Evolutionary conservation across 805 yeast species (phyloP).

Genomic region (Metschnikowia dekortorum): DNA sequence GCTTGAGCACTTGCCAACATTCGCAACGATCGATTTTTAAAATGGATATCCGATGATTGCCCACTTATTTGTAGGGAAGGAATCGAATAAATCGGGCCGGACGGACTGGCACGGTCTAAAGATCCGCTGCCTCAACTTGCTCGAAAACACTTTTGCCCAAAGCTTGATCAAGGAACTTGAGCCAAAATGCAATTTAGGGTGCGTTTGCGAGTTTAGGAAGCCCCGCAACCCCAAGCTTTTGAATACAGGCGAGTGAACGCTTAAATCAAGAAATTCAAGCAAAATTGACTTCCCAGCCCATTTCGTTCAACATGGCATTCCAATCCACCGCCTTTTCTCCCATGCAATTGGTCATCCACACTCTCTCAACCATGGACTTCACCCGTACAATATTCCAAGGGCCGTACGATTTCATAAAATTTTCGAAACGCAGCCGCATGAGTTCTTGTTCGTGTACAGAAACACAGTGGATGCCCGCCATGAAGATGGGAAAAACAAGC

Average conservation of each 20-base stretch:
- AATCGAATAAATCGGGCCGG: no score
- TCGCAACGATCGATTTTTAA: no score
- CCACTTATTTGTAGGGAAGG: no score
- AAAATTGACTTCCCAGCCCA: conserved; percentile 79
- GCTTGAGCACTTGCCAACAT: no score
- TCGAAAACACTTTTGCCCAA: no score
- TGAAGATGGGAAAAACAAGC: conserved; percentile 70
- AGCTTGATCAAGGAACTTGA: no score
- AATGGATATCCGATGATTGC: no score
- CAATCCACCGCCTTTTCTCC: conserved; percentile 70
- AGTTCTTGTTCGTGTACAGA: conserved; percentile 46
- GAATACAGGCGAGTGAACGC: neutral
- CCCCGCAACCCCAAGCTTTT: no score
- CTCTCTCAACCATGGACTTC: conserved; percentile 40
- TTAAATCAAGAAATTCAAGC: conserved; percentile 36
- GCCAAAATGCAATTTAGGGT: no score
- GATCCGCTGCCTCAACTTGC: no score
- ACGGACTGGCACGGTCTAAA: no score
- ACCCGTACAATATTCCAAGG: conserved; percentile 57
- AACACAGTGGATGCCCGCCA: conserved; percentile 68
- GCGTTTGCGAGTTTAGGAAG: no score
- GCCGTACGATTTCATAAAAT: conserved; percentile 56
- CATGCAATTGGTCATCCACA: conserved; percentile 44
- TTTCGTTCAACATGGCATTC: conserved; percentile 58
- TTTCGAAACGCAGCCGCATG: conserved; percentile 51